Percentiles rank a stretch among this genome's conserved stretches.
phyloP scores from a whole-genome alignment of 2,329 filamentous ascomycete genomes.

The Cladophialophora exuberans region DNA sequence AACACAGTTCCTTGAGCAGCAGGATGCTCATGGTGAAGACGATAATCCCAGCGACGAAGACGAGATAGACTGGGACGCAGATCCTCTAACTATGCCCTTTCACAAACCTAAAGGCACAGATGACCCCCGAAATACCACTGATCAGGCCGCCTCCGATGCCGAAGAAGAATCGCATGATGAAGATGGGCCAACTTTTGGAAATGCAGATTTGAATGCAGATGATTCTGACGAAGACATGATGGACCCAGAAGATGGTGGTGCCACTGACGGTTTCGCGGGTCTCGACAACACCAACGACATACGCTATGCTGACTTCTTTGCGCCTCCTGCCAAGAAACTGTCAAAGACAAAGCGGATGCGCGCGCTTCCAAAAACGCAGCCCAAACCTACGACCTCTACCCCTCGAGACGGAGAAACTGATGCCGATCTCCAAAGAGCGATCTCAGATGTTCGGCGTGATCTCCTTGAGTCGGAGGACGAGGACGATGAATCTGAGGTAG shows the following conservation, averaged over 20 bases:
- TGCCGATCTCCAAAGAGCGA: constrained; percentile 76
- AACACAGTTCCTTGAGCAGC: constrained; percentile 84
- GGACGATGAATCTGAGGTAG: constrained; percentile 63
- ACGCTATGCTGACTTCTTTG: constrained; percentile 93
- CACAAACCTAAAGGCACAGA: constrained; percentile 35
- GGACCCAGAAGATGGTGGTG: constrained; percentile 54
- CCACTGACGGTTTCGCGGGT: constrained; percentile 60
- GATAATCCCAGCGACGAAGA: constrained; percentile 83
- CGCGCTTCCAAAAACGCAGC: constrained; percentile 58
- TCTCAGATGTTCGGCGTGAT: constrained; percentile 84
- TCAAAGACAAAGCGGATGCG: constrained; percentile 59
- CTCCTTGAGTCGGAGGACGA: constrained; percentile 76
- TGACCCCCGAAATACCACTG: constrained; percentile 21
- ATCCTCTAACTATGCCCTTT: constrained; percentile 61
- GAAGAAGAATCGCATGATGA: constrained; percentile 69
- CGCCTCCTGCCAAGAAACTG: constrained; percentile 75
- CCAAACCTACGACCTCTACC: constrained; percentile 49
- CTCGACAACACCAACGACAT: constrained; percentile 81
- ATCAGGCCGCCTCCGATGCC: constrained; percentile 36
- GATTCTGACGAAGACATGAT: constrained; percentile 66
- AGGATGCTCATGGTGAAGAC: constrained; percentile 75
- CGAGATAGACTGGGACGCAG: constrained; percentile 82
- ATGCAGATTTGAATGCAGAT: constrained; percentile 71
- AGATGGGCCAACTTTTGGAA: constrained; percentile 79
- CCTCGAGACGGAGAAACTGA: constrained; percentile 52